These are phyloP conservation scores for Dendrobium huoshanense DNA, from an alignment of 106 monocot species.

Conservation along the genomic window DNA sequence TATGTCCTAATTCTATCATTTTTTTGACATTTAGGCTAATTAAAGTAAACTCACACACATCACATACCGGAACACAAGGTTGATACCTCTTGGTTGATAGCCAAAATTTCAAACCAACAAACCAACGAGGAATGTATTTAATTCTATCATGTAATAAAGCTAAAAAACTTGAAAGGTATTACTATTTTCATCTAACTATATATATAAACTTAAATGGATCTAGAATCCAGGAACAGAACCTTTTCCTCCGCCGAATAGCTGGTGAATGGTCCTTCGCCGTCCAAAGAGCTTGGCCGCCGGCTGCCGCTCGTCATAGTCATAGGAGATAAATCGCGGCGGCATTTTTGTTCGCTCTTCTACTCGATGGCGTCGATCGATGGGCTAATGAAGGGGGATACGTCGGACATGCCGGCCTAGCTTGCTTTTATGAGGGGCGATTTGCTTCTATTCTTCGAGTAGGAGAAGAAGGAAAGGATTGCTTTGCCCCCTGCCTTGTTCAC, in stretches of 20 bases:
- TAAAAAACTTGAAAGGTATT: too few species aligned
- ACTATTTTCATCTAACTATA: too few species aligned
- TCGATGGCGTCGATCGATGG: background rate
- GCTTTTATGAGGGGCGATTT: background rate
- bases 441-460: background rate
- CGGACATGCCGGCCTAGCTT: background rate
- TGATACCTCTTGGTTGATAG: too few species aligned
- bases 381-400: background rate
- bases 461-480: conserved; percentile 17
- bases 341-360: background rate
- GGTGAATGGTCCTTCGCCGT: conserved; percentile 4
- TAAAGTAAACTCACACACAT: too few species aligned
- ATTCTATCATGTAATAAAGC: too few species aligned
- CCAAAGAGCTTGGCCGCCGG: conserved; percentile 8
- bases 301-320: background rate
- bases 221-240: background rate
- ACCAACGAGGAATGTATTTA: too few species aligned
- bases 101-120: too few species aligned
- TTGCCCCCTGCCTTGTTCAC: background rate
- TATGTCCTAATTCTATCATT: too few species aligned
- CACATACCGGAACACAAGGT: too few species aligned
- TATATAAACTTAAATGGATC: too few species aligned
- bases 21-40: too few species aligned
- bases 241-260: conserved; percentile 18
- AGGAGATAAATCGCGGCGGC: background rate